Evolutionary conservation across 345 rosid species (phyloP).

Genomic region (Tarenaya hassleriana): DNA sequence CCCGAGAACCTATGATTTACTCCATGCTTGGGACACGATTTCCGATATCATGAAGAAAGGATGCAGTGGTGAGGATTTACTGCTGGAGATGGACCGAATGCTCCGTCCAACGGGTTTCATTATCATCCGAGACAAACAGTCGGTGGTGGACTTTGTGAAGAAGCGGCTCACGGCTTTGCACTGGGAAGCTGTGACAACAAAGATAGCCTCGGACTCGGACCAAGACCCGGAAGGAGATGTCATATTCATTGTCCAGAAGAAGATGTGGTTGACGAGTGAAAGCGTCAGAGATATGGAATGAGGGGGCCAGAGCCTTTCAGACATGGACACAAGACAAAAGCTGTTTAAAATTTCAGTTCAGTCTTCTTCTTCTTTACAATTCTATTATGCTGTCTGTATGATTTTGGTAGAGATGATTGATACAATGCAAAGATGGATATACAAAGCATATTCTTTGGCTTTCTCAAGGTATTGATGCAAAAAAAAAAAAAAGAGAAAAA

Average conservation of each 20-base stretch:
- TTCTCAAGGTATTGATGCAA: no score
- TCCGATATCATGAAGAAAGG: conserved; percentile 59
- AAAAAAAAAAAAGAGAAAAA: no score
- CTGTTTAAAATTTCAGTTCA: conserved; percentile 34
- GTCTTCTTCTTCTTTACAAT: conserved; percentile 26
- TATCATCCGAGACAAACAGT: conserved; percentile 60
- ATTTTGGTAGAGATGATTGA: conserved; percentile 23
- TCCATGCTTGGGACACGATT: conserved; percentile 58
- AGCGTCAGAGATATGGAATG: conserved; percentile 55
- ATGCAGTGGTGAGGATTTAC: conserved; percentile 67
- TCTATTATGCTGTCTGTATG: conserved; percentile 27
- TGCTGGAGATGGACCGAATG: conserved; percentile 85
- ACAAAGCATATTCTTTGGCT: conserved; percentile 9
- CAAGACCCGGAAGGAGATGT: conserved; percentile 48
- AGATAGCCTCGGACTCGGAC: conserved; percentile 39
- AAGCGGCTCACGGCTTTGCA: conserved; percentile 60
- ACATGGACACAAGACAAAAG: not conserved
- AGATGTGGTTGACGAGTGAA: conserved; percentile 70
- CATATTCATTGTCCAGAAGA: conserved; percentile 56
- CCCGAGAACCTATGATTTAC: conserved; percentile 78
- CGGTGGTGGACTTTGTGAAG: conserved; percentile 51
- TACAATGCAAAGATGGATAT: conserved; percentile 1
- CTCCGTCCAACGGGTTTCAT: conserved; percentile 74
- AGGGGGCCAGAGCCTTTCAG: conserved; percentile 1
- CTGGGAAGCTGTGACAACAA: conserved; percentile 66